Percentiles rank a stretch among this genome's conserved stretches.
Evolutionary conservation across 1,284 basidiomycete genomes (phyloP).

Genomic region (Rhodotorula sp.): DNA sequence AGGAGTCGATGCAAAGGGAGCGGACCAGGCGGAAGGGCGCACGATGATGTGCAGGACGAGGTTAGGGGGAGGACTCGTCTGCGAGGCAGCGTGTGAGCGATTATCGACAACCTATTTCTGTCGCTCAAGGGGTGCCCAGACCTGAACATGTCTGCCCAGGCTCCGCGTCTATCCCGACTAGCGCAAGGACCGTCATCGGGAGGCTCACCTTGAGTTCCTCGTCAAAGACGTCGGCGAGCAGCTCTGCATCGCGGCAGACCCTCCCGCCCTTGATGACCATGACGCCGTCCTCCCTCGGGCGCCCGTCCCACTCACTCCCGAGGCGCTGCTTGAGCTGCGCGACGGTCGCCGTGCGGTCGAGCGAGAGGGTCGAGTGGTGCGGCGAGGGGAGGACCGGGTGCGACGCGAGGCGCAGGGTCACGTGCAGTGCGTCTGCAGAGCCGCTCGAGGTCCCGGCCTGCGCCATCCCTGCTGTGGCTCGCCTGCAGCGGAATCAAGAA

Average conservation of each 20-base stretch:
- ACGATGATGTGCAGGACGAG: slow-evolving; percentile 30
- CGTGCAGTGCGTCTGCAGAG: background rate
- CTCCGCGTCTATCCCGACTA: background rate
- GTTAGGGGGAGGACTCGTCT: background rate
- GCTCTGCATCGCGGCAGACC: slow-evolving; percentile 28
- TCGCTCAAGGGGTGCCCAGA: no score
- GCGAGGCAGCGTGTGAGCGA: background rate
- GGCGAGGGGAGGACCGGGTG: slow-evolving; percentile 10
- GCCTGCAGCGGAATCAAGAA: no score
- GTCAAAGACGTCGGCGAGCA: slow-evolving; percentile 8
- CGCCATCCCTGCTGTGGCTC: no score
- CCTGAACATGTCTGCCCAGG: background rate
- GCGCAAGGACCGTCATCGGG: background rate
- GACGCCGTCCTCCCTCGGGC: slow-evolving; percentile 18
- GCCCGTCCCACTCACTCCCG: slow-evolving; percentile 18
- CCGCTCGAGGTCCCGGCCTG: no score
- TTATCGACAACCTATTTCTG: no score
- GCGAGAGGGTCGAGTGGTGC: background rate
- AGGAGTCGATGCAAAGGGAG: slow-evolving; percentile 4
- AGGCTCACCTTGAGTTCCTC: slow-evolving; percentile 12
- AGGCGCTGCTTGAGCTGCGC: slow-evolving; percentile 22
- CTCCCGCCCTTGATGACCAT: slow-evolving; percentile 23
- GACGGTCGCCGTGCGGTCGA: slow-evolving; percentile 1
- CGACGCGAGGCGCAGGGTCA: background rate
- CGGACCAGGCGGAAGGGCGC: slow-evolving; percentile 28